These are phyloP conservation scores for Deuterostichococcus epilithicus DNA, from an alignment of 139 green algal genomes.

Conservation along the genomic window DNA sequence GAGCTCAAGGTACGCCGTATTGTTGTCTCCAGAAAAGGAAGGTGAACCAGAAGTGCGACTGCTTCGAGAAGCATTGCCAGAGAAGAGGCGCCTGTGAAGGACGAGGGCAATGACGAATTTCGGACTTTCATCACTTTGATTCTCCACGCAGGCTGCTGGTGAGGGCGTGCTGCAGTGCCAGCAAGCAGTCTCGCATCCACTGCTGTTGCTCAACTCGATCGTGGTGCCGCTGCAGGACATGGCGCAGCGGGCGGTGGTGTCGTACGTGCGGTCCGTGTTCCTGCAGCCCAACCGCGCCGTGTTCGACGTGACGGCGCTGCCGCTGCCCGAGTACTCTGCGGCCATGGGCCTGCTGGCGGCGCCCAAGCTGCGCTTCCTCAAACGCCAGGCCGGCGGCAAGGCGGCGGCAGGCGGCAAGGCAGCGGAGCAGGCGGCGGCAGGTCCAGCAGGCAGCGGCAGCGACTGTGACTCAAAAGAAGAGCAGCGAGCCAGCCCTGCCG, in stretches of 20 bases:
- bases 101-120: no score
- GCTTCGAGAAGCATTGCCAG: no score
- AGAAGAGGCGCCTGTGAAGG: no score
- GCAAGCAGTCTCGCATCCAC: not conserved
- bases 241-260: constrained; percentile 78
- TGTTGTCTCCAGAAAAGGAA: no score
- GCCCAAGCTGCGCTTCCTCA: constrained; percentile 84
- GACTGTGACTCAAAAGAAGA: constrained; percentile 11
- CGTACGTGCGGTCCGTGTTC: constrained; percentile 87
- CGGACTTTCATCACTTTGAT: no score
- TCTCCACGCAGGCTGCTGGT: not conserved
- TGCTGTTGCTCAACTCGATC: not conserved
- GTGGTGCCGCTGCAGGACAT: constrained; percentile 52
- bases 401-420: not conserved
- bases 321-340: constrained; percentile 65
- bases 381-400: constrained; percentile 9
- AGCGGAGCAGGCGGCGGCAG: constrained; percentile 15
- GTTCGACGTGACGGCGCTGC: constrained; percentile 77
- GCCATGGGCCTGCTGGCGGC: constrained; percentile 76
- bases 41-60: no score
- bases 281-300: constrained; percentile 77
- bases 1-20: constrained; percentile 74
- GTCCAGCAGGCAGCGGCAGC: constrained; percentile 3
- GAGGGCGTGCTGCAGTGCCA: not conserved
- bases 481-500: not conserved